Evolutionary conservation across 495 filamentous ascomycete species (phyloP), one percentile per base, ranked within the genome.

Genomic region (Neurospora sp.): DNA sequence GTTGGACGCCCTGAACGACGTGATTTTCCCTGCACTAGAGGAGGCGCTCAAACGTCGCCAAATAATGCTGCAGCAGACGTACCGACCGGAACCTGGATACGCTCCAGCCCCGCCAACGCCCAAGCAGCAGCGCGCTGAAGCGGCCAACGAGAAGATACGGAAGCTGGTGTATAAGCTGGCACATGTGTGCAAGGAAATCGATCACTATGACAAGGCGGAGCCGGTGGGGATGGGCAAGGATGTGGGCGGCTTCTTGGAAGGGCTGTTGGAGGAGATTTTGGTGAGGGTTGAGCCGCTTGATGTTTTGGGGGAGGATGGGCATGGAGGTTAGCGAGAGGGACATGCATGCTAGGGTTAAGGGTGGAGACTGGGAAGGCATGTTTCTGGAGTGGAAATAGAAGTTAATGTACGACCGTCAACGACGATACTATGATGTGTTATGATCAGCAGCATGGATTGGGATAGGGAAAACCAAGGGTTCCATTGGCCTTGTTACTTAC

Each of bases 171-270:
- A 88, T 74, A 94, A 95, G 75, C 85, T 94, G 10, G 90, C 90
- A 4, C 86, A 90, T 69, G 85, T 94, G 18, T 95, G 97, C 79
- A 89, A 88, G 76, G 93, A 96, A 80, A 93, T 99, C 75, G 95
- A 99, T 79, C 87, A 90, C 62, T 92, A 89, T 82, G 96, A 99
- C 80, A 90, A 88, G 79, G 88, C 89, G 66, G 91, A 91, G 71
- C 91, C 93, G 7, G 93, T 99, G 3, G 92, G 93, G 0, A 97
- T 98, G 96, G 95, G 93, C 5, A 91, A 91, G 44, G 94, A 93
- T 14, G 93, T 97, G 20, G 88, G 89, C 69, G 91, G 90, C 0
- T 96, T 98, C 75, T 83, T 98, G 39, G 96, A 99, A 81, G 95
- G 93, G 2, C 89, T 97, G 75, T 84, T 99, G 39, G 96, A 99